phyloP scores from a whole-genome alignment of 768 basidiomycete genomes.

The Mrakia frigida region DNA sequence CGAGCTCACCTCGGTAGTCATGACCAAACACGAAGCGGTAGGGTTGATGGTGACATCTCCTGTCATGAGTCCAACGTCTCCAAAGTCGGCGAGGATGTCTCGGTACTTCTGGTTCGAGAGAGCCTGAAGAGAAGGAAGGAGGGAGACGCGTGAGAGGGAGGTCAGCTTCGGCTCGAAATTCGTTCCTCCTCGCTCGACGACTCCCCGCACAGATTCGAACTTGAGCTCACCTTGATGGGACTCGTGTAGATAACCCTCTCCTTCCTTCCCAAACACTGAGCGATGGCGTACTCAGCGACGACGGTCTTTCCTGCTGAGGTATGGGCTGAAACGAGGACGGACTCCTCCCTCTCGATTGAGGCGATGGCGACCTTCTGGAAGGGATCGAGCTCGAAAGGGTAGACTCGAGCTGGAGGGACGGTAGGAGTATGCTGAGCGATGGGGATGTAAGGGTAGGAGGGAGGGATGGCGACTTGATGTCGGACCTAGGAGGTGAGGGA shows the following conservation, averaged over 20 bases:
- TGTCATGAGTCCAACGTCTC: slow-evolving; percentile 98
- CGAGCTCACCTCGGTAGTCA: slow-evolving; percentile 89
- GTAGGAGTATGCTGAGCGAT: slow-evolving; percentile 89
- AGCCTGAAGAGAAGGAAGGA: slow-evolving; percentile 55
- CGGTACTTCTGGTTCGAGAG: slow-evolving; percentile 98
- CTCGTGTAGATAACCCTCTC: slow-evolving; percentile 98
- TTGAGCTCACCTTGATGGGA: slow-evolving; percentile 80
- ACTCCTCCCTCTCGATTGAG: slow-evolving; percentile 95
- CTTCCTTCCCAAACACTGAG: slow-evolving; percentile 85
- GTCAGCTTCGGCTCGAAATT: neutral
- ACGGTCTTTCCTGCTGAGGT: slow-evolving; percentile 99
- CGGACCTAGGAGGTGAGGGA: slow-evolving; percentile 57
- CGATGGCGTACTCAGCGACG: slow-evolving; percentile 98
- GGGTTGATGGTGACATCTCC: slow-evolving; percentile 99
- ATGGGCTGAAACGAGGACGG: slow-evolving; percentile 94
- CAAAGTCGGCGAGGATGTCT: slow-evolving; percentile 94
- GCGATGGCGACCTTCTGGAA: slow-evolving; percentile 93
- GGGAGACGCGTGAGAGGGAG: neutral
- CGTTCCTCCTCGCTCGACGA: neutral
- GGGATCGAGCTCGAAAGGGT: slow-evolving; percentile 94
- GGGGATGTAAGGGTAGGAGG: slow-evolving; percentile 81
- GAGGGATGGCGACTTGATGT: slow-evolving; percentile 93
- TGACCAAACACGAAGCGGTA: slow-evolving; percentile 90
- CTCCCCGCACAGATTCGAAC: slow-evolving; percentile 43
- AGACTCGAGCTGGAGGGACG: slow-evolving; percentile 80